Evolutionary conservation across 1,284 basidiomycete species (phyloP), one percentile per base, ranked within the genome.

Genomic region (Fomes fomentarius): DNA sequence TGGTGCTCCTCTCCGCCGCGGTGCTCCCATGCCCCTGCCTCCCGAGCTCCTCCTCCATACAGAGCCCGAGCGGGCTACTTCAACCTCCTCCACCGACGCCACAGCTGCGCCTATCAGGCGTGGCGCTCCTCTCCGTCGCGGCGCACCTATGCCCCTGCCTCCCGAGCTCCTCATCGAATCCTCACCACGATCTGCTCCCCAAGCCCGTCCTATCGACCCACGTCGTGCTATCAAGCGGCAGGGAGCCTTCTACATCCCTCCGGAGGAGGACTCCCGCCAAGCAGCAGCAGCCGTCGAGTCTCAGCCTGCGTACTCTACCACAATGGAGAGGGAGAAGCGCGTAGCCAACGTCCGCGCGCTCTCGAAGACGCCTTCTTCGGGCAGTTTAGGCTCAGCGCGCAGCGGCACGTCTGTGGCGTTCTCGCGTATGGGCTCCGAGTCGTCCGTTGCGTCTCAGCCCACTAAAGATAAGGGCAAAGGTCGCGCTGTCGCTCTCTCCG

Each of bases 391-490:
- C 12, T 7, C 17, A 19, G 9, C 37, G 9, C 34, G 26, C 28
- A 15, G 3, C 21, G 30, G 37, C 45, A 22, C 14, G 15, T 1
- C 24, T 22, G 14, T 24, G 37, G 24, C 41, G 28, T 43, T 37
- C 41, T 22, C 19, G 9, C 33, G 33, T 4, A 10, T 12, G 11
- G 31, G 24, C 19, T 30, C 31, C 11, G 35, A 37, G 42, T 17
- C 38, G 21, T 34, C 51, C 25, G 22, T 31, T 10, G 30, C 25
- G n/a, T n/a, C n/a, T n/a, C n/a, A n/a, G n/a, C n/a, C n/a, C n/a
- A n/a, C n/a, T n/a, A n/a, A 19, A 17, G 26, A 10, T 14, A 44
- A 51, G 42, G 34, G 49, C 34, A 51, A 50, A 7, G 48, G 40
- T 1, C 45, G 33, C 22, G 45, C 15, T 9, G 17, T 47, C 22